Conservation (phyloP, 345 rosid genomes). For the Rhodomyrtus tomentosa region DNA sequence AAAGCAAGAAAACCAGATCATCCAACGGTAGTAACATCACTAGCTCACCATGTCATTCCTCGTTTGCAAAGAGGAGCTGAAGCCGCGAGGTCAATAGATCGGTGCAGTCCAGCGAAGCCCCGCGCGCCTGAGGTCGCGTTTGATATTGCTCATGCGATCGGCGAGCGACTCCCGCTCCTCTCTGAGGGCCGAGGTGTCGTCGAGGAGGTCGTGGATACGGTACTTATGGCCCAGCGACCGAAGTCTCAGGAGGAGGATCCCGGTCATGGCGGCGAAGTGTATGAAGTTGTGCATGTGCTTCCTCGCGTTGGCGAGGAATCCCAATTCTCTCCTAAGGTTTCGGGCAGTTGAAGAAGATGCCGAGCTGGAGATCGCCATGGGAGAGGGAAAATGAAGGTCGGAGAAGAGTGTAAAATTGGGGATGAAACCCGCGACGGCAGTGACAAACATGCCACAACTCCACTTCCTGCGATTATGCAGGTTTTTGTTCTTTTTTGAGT, state of each 20-base stretch:
- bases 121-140: conserved; percentile 47
- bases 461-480: too few species aligned
- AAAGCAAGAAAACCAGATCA: not conserved
- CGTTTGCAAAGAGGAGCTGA: conserved; percentile 49
- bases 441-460: too few species aligned
- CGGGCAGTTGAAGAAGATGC: conserved; percentile 16
- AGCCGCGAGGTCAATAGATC: conserved; percentile 72
- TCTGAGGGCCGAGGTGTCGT: conserved; percentile 51
- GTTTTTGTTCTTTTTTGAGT: too few species aligned
- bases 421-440: not conserved
- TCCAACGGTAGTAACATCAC: not conserved
- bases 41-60: conserved; percentile 6
- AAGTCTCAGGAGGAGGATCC: conserved; percentile 62
- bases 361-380: conserved; percentile 27
- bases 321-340: conserved; percentile 26
- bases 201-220: conserved; percentile 57
- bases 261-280: conserved; percentile 69
- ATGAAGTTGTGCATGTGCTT: conserved; percentile 56
- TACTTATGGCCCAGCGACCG: conserved; percentile 89
- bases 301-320: conserved; percentile 40
- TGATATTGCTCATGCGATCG: conserved; percentile 48
- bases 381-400: not conserved
- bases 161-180: conserved; percentile 43
- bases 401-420: not conserved
- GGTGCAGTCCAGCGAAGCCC: conserved; percentile 70